These are phyloP conservation scores for Cyclocybe aegerita DNA, from an alignment of 768 basidiomycete genomes.

Conservation along the genomic window DNA sequence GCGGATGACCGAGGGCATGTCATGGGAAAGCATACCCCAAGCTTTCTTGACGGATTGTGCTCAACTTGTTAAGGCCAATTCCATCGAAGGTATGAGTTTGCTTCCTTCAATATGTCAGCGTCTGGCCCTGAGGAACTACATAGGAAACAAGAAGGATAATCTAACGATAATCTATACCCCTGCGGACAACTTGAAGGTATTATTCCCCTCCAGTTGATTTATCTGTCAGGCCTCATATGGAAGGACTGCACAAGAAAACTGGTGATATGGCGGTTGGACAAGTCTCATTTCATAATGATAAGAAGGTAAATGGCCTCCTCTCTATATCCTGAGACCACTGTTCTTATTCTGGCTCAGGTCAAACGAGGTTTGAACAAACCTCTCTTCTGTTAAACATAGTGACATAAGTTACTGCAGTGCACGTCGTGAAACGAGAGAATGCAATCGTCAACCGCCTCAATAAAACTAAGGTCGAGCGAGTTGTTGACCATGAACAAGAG, in stretches of 20 bases:
- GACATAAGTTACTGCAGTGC: constrained; percentile 42
- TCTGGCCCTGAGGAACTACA: background rate
- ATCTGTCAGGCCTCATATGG: background rate
- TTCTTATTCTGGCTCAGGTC: constrained; percentile 45
- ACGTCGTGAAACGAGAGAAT: constrained; percentile 83
- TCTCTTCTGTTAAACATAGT: background rate
- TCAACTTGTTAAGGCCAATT: constrained; percentile 96
- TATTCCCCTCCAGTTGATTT: constrained; percentile 6
- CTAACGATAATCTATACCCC: constrained; percentile 94
- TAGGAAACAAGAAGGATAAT: constrained; percentile 96
- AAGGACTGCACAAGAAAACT: constrained; percentile 65
- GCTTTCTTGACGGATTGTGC: constrained; percentile 80
- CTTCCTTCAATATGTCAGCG: background rate
- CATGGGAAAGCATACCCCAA: constrained; percentile 87
- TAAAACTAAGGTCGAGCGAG: constrained; percentile 85
- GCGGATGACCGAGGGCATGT: constrained; percentile 79
- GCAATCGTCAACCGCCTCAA: constrained; percentile 87
- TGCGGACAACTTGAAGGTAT: constrained; percentile 86
- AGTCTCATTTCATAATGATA: constrained; percentile 93
- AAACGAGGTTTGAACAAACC: constrained; percentile 59
- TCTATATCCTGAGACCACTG: background rate
- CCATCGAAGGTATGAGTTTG: constrained; percentile 75
- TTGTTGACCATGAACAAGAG: constrained; percentile 92
- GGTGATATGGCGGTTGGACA: constrained; percentile 98
- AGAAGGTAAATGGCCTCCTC: constrained; percentile 48